Base-by-base conservation (phyloP, 176 grass and related monocot genomes). In the Juncus effusus region DNA sequence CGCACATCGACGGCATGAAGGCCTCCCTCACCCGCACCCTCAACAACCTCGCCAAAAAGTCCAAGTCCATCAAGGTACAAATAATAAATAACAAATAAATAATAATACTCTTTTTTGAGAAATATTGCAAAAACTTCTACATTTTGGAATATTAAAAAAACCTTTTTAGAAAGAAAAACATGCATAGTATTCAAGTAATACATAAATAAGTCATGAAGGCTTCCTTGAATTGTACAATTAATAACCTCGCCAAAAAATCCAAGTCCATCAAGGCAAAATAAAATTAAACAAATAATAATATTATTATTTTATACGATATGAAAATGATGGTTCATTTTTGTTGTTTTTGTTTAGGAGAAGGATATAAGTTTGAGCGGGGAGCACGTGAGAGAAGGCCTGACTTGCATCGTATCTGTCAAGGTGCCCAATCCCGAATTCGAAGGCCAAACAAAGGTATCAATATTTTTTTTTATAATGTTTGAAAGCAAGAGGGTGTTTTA, bases 331-430 rank as follows among this genome's bases (percentile, higher is more conserved):
- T 28, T 28, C 19, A 28, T 28, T 28, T 28, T 28, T 28, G 19
- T 60, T 65, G n/a, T 13, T 1, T 67, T 74, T 59, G 77, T 68
- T 58, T 69, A 97, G 94, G 94, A 97, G 13, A 97, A 97, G 40
- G 94, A 97, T 77, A 89, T 97, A 80, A 97, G 7, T 57, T 74
- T 92, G 67, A 86, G 88, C 56, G 94, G 94, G 7, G 94, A 97
- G 65, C 94, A 97, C 82, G 94, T 92, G 63, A 89, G 94, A 80
- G 94, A 97, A 83, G 94, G 94, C 70, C 77, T 97, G 83, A 89
- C 94, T 67, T 92, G 94, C 9, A 62, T 97, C 72, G 74, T 97
- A 72, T 75, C 94, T 73, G 82, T 97, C 10, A 97, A 97, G 78
- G 94, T 97, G 42, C 83, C 88, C 67, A 82, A 84, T 73, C 88